A percentile compares a stretch with the other conserved stretches of the same genome.
phyloP scores from a whole-genome alignment of 441 rosid species.

The Erodium trifolium region DNA sequence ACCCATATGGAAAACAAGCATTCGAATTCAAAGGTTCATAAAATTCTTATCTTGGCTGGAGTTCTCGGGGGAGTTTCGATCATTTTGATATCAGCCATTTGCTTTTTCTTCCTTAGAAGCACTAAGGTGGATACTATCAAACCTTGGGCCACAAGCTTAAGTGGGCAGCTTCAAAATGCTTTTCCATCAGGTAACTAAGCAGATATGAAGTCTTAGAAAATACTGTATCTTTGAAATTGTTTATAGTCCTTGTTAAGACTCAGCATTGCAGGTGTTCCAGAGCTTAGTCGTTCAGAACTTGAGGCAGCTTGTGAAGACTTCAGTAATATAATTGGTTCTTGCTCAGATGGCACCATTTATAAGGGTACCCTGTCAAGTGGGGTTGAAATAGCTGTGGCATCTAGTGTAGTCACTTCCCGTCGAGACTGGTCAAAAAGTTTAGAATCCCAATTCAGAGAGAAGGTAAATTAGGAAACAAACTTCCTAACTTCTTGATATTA shows the following conservation, averaged over 20 bases:
- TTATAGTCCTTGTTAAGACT: not conserved
- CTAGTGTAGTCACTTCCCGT: slow-evolving; percentile 39
- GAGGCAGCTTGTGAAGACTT: slow-evolving; percentile 95
- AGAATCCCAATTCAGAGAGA: slow-evolving; percentile 63
- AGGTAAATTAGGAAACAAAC: slow-evolving; percentile 37
- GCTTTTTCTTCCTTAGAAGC: slow-evolving; percentile 1
- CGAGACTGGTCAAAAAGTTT: slow-evolving; percentile 55
- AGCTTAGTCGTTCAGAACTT: slow-evolving; percentile 73
- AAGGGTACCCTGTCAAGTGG: slow-evolving; percentile 92
- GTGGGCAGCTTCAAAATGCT: slow-evolving; percentile 9
- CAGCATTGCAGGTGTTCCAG: slow-evolving; percentile 62
- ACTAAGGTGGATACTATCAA: slow-evolving; percentile 7
- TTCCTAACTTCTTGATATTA: not conserved
- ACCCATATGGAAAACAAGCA: slow-evolving; percentile 15
- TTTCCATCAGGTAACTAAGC: not conserved
- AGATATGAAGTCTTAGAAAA: not conserved
- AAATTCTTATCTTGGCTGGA: slow-evolving; percentile 20
- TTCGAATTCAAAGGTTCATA: slow-evolving; percentile 28
- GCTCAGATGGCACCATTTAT: slow-evolving; percentile 57
- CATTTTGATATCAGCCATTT: slow-evolving; percentile 2
- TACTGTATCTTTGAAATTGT: not conserved
- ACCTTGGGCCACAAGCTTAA: slow-evolving; percentile 6
- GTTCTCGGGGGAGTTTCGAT: not conserved
- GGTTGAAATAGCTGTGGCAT: slow-evolving; percentile 78
- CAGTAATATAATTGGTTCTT: slow-evolving; percentile 80